Conservation (phyloP, 441 rosid genomes). For the Aleurites moluccanus region DNA sequence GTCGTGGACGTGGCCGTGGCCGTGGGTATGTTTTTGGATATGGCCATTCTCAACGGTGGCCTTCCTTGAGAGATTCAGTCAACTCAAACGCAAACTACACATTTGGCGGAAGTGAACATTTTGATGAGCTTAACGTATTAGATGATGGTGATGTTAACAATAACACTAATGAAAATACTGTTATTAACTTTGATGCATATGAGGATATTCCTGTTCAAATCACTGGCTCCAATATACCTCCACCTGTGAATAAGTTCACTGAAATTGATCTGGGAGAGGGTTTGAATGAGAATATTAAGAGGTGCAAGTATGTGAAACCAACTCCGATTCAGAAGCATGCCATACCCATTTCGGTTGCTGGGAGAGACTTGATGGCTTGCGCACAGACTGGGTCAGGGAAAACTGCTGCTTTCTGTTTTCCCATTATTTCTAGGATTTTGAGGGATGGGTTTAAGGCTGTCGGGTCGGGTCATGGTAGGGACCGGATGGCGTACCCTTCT, state of each 20-base stretch:
- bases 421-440: constrained; percentile 42
- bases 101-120: constrained; percentile 18
- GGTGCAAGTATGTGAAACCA: constrained; percentile 51
- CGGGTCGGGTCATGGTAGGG: constrained; percentile 24
- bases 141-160: constrained; percentile 10
- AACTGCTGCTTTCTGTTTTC: constrained; percentile 57
- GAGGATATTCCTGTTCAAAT: constrained; percentile 49
- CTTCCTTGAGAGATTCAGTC: background rate
- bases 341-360: constrained; percentile 47
- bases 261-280: constrained; percentile 41
- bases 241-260: constrained; percentile 35
- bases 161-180: background rate
- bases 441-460: constrained; percentile 3
- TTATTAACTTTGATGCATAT: constrained; percentile 46
- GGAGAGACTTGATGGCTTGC: constrained; percentile 62
- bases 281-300: constrained; percentile 35
- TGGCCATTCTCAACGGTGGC: background rate
- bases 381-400: constrained; percentile 65
- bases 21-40: constrained; percentile 21
- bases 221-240: constrained; percentile 39
- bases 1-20: background rate
- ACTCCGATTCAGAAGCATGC: constrained; percentile 60
- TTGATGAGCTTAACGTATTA: constrained; percentile 33
- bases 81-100: background rate
- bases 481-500: constrained; percentile 33